These are phyloP conservation scores for Eudorina sp. DNA, from an alignment of 139 green algal genomes.

Conservation along the genomic window DNA sequence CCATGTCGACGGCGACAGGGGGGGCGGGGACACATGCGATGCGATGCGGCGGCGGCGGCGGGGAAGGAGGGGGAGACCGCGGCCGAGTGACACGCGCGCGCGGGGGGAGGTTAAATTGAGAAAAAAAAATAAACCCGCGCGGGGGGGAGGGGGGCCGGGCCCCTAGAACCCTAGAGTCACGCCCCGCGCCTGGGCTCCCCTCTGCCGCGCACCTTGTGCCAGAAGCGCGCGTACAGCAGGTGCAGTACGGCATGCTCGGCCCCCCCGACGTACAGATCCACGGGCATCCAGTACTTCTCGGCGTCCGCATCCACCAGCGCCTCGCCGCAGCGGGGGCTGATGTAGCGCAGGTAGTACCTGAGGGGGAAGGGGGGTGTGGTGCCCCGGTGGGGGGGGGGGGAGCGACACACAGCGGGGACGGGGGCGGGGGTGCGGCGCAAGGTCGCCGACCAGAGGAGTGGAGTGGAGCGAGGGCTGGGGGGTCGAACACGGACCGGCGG, in stretches of 20 bases:
- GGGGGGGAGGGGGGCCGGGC: no score
- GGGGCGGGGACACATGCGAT: no score
- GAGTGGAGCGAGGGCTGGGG: background rate
- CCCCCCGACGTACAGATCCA: constrained; percentile 99
- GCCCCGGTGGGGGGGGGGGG: background rate
- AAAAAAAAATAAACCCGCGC: no score
- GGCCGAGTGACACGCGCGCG: no score
- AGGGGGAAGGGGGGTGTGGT: background rate
- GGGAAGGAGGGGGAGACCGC: no score
- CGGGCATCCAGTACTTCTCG: constrained; percentile 98
- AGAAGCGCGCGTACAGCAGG: constrained; percentile 98
- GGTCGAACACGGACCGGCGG: no score
- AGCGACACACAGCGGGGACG: background rate
- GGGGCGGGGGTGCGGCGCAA: no score
- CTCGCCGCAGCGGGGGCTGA: constrained; percentile 87
- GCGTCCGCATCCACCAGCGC: constrained; percentile 83
- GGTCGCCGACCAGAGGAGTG: no score
- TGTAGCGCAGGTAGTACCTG: constrained; percentile 99
- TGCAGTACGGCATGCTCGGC: constrained; percentile 99
- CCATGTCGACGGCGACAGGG: no score
- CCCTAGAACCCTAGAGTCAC: background rate
- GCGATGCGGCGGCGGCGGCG: no score
- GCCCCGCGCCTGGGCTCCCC: background rate
- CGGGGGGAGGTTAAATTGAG: no score
- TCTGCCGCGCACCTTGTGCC: constrained; percentile 92